A percentile compares a stretch with the other conserved stretches of the same genome.
Evolutionary conservation across 306 rosid species (phyloP).

Genomic region (Lathyrus aphaca): DNA sequence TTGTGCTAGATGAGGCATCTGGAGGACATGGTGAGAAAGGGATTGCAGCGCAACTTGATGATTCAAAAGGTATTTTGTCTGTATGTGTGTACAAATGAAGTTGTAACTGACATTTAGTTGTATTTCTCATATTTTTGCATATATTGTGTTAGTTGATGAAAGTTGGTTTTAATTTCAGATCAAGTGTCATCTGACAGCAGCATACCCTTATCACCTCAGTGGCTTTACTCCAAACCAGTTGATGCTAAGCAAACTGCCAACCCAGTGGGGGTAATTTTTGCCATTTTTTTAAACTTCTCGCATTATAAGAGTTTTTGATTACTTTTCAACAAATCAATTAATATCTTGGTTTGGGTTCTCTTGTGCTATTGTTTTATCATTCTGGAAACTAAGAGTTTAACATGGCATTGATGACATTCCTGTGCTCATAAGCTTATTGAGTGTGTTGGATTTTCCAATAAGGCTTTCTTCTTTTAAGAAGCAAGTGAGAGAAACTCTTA

Average conservation of each 20-base stretch:
- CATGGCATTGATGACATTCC: not conserved
- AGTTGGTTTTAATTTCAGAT: conserved; percentile 48
- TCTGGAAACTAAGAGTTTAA: not conserved
- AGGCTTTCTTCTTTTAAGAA: conserved; percentile 1
- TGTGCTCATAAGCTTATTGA: conserved; percentile 11
- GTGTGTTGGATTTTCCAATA: not conserved
- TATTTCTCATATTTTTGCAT: not conserved
- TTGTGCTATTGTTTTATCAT: not conserved
- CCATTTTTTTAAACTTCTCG: not conserved
- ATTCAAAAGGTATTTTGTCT: conserved; percentile 53
- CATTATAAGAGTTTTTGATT: not conserved
- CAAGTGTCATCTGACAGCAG: conserved; percentile 57
- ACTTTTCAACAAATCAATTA: not conserved
- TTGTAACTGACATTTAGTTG: not conserved
- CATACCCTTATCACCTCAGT: conserved; percentile 77
- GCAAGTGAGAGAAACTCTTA: conserved; percentile 5
- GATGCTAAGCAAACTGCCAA: conserved; percentile 56
- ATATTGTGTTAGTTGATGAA: conserved; percentile 33
- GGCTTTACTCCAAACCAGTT: conserved; percentile 71
- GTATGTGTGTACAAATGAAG: conserved; percentile 18
- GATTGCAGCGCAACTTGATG: conserved; percentile 47
- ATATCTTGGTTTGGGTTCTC: too few species aligned
- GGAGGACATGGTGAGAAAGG: conserved; percentile 62
- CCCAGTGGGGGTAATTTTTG: conserved; percentile 48
- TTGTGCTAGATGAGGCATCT: conserved; percentile 53